These are phyloP conservation scores for Sporothrix protearum DNA, from an alignment of 2,329 filamentous ascomycete genomes.

Conservation along the genomic window DNA sequence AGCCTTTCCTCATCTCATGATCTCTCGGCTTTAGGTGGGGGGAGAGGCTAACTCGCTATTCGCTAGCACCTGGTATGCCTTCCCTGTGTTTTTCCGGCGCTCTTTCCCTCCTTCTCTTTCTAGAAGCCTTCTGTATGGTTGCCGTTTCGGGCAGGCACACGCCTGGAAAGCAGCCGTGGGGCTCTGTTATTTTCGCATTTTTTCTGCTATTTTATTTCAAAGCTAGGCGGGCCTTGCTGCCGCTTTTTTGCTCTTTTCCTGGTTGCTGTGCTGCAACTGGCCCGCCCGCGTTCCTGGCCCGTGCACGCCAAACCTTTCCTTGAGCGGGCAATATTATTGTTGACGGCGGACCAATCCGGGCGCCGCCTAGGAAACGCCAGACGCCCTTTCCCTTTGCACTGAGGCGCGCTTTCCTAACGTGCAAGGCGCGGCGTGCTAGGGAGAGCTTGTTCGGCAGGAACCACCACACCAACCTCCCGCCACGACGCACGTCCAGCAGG, in stretches of 20 bases:
- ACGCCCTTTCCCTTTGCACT: slow-evolving; percentile 20
- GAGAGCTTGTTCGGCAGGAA: slow-evolving; percentile 18
- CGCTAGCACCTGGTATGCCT: neutral
- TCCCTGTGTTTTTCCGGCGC: neutral
- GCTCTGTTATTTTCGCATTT: slow-evolving; percentile 20
- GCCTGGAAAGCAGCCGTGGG: neutral
- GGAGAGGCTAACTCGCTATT: neutral
- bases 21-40: slow-evolving; percentile 18
- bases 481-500: slow-evolving; percentile 8
- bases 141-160: slow-evolving; percentile 23
- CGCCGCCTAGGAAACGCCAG: slow-evolving; percentile 27
- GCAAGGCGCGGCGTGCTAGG: slow-evolving; percentile 10
- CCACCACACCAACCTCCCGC: slow-evolving; percentile 7
- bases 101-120: slow-evolving; percentile 19
- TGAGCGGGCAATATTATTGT: slow-evolving; percentile 30
- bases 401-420: neutral
- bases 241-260: slow-evolving; percentile 13
- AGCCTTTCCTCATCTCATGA: neutral
- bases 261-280: slow-evolving; percentile 29
- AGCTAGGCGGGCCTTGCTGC: neutral
- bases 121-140: slow-evolving; percentile 26
- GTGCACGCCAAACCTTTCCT: slow-evolving; percentile 29
- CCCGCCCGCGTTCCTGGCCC: slow-evolving; percentile 28
- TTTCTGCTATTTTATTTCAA: slow-evolving; percentile 21
- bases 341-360: slow-evolving; percentile 30